Conservation (phyloP, 805 yeast species). For the Pichia manshurica region DNA sequence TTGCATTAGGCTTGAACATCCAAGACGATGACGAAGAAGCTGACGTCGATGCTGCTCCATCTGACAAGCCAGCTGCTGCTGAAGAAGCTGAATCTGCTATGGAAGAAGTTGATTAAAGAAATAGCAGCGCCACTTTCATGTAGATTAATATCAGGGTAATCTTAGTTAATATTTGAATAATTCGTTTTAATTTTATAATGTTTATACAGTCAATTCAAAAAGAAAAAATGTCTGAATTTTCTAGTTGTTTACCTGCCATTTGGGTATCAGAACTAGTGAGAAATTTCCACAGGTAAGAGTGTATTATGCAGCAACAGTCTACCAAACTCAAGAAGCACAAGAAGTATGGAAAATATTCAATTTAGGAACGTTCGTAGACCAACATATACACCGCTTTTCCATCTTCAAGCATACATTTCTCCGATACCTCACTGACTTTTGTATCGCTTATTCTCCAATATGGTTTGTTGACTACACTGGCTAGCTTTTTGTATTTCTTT, state of each 20-base stretch:
- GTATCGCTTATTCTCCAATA: conserved; percentile 87
- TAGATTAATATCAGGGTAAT: background rate
- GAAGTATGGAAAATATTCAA: too few species aligned
- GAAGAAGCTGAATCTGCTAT: conserved; percentile 79
- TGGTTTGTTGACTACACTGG: conserved; percentile 52
- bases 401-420: conserved; percentile 57
- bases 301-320: too few species aligned
- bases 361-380: conserved; percentile 50
- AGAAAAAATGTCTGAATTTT: too few species aligned
- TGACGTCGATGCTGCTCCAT: conserved; percentile 28
- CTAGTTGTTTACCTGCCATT: background rate
- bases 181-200: too few species aligned
- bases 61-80: conserved; percentile 33
- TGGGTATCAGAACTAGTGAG: too few species aligned
- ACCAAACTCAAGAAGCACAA: too few species aligned
- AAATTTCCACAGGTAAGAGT: too few species aligned
- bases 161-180: background rate
- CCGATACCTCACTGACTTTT: conserved; percentile 54
- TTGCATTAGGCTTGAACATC: conserved; percentile 95
- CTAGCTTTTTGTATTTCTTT: conserved; percentile 41
- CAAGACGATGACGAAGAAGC: conserved; percentile 62
- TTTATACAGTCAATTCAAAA: too few species aligned
- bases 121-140: background rate
- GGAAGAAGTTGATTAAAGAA: conserved; percentile 93
- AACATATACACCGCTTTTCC: conserved; percentile 78